Evolutionary conservation across 768 basidiomycete genomes (phyloP), one percentile per base, ranked within the genome.

Genomic region (Leccinellum rugosiceps): DNA sequence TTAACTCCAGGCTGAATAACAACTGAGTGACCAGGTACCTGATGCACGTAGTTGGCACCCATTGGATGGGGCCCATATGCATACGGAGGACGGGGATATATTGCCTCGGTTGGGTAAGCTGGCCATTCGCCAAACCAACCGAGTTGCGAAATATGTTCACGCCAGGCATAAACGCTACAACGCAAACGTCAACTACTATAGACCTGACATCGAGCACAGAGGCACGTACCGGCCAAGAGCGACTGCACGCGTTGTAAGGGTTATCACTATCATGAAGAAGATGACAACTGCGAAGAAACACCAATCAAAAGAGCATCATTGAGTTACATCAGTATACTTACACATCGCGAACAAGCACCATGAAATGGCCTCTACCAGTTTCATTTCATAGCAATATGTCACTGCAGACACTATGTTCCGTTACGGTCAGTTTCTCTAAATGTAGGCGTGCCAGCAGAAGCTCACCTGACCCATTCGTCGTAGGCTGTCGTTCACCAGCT

Each of bases 111-210:
- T 47, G 71, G 71, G 65, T 83, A 86, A 38, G 85, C 86, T 23
- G 87, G 87, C 62, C 76, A 75, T 75, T 91, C 84, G 48, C 83
- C 83, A 64, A 86, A 91, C 90, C 90, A 91, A 2, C 85, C 86
- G 10, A 92, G 78, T 62, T 90, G 87, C 76, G 71, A 63, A 58
- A 77, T 73, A 56, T 72, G 65, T 58, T 68, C 63, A 25, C 58
- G 56, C 75, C 74, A 76, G 13, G 71, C 74, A 32, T 68, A 72
- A 45, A 56, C 35, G 10, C 69, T 70, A 34, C 28, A 34, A 43
- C 31, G 19, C 15, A 41, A 35, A 43, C 5, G 28, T 61, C 23
- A 63, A 55, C 32, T 13, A 38, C 21, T 4, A 26, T 9, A 35
- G 38, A 53, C 25, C 38, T 34, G 10, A n/a, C 17, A 45, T 41